Percentiles rank a stretch among this genome's conserved stretches.
phyloP scores from a whole-genome alignment of 1,139 yeast species.

The Pichia inconspicua region DNA sequence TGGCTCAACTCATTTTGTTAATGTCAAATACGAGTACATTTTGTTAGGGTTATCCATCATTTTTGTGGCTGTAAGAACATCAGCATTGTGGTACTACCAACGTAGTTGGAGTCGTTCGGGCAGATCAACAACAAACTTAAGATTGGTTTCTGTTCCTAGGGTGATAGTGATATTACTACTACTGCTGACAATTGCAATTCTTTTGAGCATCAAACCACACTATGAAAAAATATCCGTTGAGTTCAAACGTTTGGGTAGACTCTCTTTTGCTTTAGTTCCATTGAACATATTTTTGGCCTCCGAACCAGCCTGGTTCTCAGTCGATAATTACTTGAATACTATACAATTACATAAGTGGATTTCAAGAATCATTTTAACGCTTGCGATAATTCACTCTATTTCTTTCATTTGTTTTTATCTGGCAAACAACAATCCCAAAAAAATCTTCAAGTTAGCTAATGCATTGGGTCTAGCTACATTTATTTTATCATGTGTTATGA shows the following conservation, averaged over 20 bases:
- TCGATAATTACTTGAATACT: constrained; percentile 48
- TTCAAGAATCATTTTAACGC: constrained; percentile 52
- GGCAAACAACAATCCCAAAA: constrained; percentile 30
- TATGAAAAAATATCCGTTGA: constrained; percentile 18
- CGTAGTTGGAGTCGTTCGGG: constrained; percentile 25
- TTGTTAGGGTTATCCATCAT: constrained; percentile 18
- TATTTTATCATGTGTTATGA: constrained; percentile 36
- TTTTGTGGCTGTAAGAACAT: constrained; percentile 19
- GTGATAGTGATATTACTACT: constrained; percentile 14
- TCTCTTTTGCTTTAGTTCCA: constrained; percentile 61
- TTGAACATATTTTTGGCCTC: constrained; percentile 52
- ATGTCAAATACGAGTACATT: constrained; percentile 27
- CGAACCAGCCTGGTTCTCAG: constrained; percentile 52
- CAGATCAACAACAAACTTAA: constrained; percentile 24
- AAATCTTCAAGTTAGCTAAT: constrained; percentile 42
- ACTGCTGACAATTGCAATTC: constrained; percentile 4
- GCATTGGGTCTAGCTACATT: constrained; percentile 55
- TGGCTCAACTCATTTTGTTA: constrained; percentile 22
- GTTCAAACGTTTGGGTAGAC: constrained; percentile 42
- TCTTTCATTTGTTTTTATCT: constrained; percentile 48
- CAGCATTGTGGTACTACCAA: constrained; percentile 19
- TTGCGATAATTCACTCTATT: constrained; percentile 48
- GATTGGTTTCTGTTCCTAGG: constrained; percentile 19
- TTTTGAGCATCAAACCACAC: constrained; percentile 18
- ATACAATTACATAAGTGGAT: constrained; percentile 73